phyloP scores from a whole-genome alignment of 1,284 basidiomycete species.

The Tylopilus sp. region DNA sequence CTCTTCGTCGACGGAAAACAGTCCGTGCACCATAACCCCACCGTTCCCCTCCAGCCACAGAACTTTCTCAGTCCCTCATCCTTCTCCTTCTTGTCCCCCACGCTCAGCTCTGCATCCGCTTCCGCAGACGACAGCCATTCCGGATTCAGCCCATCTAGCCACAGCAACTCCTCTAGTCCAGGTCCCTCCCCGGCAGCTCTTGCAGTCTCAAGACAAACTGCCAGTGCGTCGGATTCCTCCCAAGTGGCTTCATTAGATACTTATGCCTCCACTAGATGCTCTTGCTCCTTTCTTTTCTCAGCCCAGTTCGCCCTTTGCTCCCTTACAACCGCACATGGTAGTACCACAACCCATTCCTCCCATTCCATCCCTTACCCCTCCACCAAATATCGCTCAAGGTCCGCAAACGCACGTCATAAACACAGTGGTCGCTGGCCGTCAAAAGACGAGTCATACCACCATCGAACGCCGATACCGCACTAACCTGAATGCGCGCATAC shows the following conservation, averaged over 20 bases:
- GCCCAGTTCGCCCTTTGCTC: slow-evolving; percentile 33
- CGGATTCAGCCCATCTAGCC: slow-evolving; percentile 23
- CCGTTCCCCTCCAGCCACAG: slow-evolving; percentile 24
- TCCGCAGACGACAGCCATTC: slow-evolving; percentile 28
- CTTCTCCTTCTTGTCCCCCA: slow-evolving; percentile 40
- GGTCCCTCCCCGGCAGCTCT: slow-evolving; percentile 20
- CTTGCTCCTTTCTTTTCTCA: slow-evolving; percentile 17
- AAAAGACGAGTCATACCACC: slow-evolving; percentile 88
- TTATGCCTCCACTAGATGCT: slow-evolving; percentile 16
- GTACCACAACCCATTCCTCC: slow-evolving; percentile 29
- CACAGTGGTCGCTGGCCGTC: slow-evolving; percentile 41
- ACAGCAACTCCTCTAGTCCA: slow-evolving; percentile 16
- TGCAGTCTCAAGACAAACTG: background rate
- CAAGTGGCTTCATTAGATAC: background rate
- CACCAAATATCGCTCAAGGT: slow-evolving; percentile 27
- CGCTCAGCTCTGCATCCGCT: slow-evolving; percentile 29
- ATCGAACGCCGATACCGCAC: slow-evolving; percentile 89
- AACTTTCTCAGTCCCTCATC: slow-evolving; percentile 36
- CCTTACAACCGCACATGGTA: slow-evolving; percentile 23
- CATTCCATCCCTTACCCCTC: slow-evolving; percentile 37
- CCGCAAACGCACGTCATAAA: slow-evolving; percentile 28
- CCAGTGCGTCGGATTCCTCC: slow-evolving; percentile 15
- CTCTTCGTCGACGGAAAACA: slow-evolving; percentile 44
- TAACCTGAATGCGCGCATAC: slow-evolving; percentile 86
- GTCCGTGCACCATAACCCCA: background rate